These are phyloP conservation scores for Neurospora hispaniola DNA, from an alignment of 495 filamentous ascomycete genomes.

Conservation along the genomic window DNA sequence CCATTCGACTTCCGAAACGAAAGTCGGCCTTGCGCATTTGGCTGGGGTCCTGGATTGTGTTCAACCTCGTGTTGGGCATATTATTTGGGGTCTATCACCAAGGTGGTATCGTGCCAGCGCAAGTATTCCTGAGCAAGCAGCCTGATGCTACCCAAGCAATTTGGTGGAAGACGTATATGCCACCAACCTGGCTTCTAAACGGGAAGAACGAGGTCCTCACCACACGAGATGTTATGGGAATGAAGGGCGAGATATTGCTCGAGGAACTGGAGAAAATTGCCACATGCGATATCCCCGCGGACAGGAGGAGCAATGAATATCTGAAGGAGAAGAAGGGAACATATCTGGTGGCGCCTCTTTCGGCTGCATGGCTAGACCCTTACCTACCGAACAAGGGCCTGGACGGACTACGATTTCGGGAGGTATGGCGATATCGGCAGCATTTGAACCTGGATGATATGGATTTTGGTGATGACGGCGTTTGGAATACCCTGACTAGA, in stretches of 20 bases:
- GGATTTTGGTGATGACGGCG: slow-evolving; percentile 76
- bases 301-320: slow-evolving; percentile 37
- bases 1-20: slow-evolving; percentile 57
- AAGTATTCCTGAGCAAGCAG: slow-evolving; percentile 51
- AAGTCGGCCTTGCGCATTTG: slow-evolving; percentile 42
- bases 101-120: slow-evolving; percentile 78
- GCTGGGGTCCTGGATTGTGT: slow-evolving; percentile 63
- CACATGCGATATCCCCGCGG: slow-evolving; percentile 44
- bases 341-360: slow-evolving; percentile 62
- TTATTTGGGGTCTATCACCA: slow-evolving; percentile 94
- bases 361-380: slow-evolving; percentile 59
- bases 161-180: slow-evolving; percentile 98
- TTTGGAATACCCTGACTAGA: slow-evolving; percentile 59
- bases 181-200: slow-evolving; percentile 84
- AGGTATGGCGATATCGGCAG: slow-evolving; percentile 58
- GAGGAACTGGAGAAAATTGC: slow-evolving; percentile 46
- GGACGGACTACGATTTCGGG: slow-evolving; percentile 44
- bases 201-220: slow-evolving; percentile 54
- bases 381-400: slow-evolving; percentile 40
- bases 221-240: slow-evolving; percentile 80
- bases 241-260: slow-evolving; percentile 50
- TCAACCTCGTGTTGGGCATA: slow-evolving; percentile 67
- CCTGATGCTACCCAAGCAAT: slow-evolving; percentile 57
- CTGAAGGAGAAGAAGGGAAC: slow-evolving; percentile 41
- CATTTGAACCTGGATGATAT: slow-evolving; percentile 91